Evolutionary conservation across 108 stramenopile genomes (phyloP), one percentile per base, ranked within the genome.

Genomic region (Phaeodactylum tricornutum): DNA sequence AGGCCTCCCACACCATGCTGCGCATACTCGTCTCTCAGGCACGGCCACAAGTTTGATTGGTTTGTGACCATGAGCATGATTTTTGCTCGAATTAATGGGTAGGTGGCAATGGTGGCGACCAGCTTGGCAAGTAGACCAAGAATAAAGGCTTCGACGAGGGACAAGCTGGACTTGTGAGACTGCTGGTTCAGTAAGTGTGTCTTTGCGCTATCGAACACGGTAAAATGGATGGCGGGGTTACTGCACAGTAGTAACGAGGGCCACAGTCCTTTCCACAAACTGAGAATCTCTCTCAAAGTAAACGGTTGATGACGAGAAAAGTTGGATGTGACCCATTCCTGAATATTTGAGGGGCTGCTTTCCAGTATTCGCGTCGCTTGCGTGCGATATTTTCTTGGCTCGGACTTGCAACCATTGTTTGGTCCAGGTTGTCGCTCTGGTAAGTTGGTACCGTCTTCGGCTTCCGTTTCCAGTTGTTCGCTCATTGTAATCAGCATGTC

Each of bases 201-300:
- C 59, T 93, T 94, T 1, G 90, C 32, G 7, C 60, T 47, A 42
- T 94, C 95, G 69, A 72, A 96, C 32, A 85, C 71, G 11, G 95
- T 91, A 53, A 87, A 89, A 57, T 96, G 88, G 44, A 96, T 93
- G n/a, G 92, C 75, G 20, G 95, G 95, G 47, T 96, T 96, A 64
- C 68, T 72, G 22, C 91, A 93, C 16, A 96, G 74, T 23, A 94
- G 38, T 2, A 96, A 41, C n/a, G 92, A 76, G 9, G 95, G 95
- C 11, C 64, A 40, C 15, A 93, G 64, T 20, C 94, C 94, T 29
- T 84, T 85, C 91, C 91, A 95, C 17, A 90, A 66, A 33, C n/a
- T 19, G 19, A 22, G 0, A 24, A 35, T 48, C 23, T 1, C 22
- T 46, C 45, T 4, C n/a, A n/a, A n/a, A n/a, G n/a, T n/a, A n/a